phyloP scores from a whole-genome alignment of 1,284 basidiomycete genomes.

The Afroboletus lepidellus region DNA sequence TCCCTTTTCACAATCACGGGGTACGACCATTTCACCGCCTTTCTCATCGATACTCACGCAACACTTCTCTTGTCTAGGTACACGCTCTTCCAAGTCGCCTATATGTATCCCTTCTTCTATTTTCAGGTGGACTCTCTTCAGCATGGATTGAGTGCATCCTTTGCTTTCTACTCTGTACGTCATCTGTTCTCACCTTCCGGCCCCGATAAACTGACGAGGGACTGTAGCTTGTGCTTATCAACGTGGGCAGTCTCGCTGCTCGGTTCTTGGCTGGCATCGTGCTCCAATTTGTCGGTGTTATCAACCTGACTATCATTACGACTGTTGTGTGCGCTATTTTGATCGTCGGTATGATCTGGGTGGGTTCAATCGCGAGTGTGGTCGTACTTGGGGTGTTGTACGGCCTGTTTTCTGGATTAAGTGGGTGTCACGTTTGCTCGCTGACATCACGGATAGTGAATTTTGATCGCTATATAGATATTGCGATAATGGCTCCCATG shows the following conservation, averaged over 20 bases:
- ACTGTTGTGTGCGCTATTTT: slow-evolving; percentile 24
- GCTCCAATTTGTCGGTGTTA: slow-evolving; percentile 37
- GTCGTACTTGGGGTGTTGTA: slow-evolving; percentile 47
- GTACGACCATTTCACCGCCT: slow-evolving; percentile 6
- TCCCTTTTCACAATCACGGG: slow-evolving; percentile 27
- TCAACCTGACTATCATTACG: slow-evolving; percentile 41
- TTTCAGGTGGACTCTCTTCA: slow-evolving; percentile 30
- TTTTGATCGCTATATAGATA: slow-evolving; percentile 9
- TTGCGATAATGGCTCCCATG: slow-evolving; percentile 30
- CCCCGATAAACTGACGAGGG: neutral
- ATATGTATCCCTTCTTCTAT: slow-evolving; percentile 31
- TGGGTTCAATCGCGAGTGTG: slow-evolving; percentile 40
- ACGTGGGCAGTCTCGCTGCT: slow-evolving; percentile 41
- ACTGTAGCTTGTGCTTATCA: slow-evolving; percentile 44
- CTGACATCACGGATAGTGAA: neutral
- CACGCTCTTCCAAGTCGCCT: slow-evolving; percentile 22
- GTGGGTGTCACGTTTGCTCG: neutral
- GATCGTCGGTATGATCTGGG: slow-evolving; percentile 43
- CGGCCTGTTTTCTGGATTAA: slow-evolving; percentile 50
- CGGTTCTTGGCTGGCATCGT: slow-evolving; percentile 39
- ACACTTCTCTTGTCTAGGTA: slow-evolving; percentile 11
- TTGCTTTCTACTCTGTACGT: slow-evolving; percentile 33
- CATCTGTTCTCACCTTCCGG: neutral
- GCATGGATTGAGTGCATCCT: slow-evolving; percentile 25
- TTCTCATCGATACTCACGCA: neutral